Percentiles rank a stretch among this genome's conserved stretches.
These are phyloP conservation scores for Pelargonium cotyledonis DNA, from an alignment of 441 rosid species.

Conservation along the genomic window DNA sequence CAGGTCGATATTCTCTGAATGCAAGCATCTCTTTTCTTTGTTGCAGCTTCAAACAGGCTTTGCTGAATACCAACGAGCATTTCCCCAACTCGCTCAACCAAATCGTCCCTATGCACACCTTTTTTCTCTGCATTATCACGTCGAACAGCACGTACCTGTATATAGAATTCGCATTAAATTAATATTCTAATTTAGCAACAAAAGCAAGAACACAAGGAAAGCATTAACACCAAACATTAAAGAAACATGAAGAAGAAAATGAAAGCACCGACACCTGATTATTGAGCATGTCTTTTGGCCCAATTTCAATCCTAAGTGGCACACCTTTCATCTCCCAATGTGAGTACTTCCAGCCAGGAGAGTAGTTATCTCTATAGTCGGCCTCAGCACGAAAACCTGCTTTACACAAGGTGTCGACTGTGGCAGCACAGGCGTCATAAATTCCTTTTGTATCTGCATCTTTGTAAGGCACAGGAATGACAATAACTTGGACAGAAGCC, in stretches of 20 bases:
- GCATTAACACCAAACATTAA: background rate
- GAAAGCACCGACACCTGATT: conserved; percentile 48
- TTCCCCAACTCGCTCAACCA: conserved; percentile 56
- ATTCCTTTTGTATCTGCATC: conserved; percentile 87
- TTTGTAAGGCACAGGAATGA: conserved; percentile 89
- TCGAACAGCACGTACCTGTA: conserved; percentile 80
- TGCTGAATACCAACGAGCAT: conserved; percentile 58
- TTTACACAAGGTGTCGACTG: conserved; percentile 48
- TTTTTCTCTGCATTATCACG: conserved; percentile 75
- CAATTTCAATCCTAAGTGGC: conserved; percentile 93
- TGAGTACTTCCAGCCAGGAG: conserved; percentile 99
- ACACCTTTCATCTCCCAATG: conserved; percentile 99
- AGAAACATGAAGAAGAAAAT: conserved; percentile 15
- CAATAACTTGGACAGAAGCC: conserved; percentile 78
- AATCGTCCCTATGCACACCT: conserved; percentile 52
- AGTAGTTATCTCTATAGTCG: conserved; percentile 83
- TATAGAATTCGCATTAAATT: conserved; percentile 9
- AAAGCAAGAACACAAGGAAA: background rate
- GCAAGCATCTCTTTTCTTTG: conserved; percentile 71
- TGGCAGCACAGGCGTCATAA: conserved; percentile 75
- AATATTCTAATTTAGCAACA: conserved; percentile 2
- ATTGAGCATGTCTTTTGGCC: conserved; percentile 82
- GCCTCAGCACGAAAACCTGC: conserved; percentile 82
- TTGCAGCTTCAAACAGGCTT: conserved; percentile 64
- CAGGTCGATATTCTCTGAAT: conserved; percentile 62